A percentile compares a stretch with the other conserved stretches of the same genome.
Conservation (phyloP, 2,329 filamentous ascomycete species). For the Sporothrix dimorphospora region DNA sequence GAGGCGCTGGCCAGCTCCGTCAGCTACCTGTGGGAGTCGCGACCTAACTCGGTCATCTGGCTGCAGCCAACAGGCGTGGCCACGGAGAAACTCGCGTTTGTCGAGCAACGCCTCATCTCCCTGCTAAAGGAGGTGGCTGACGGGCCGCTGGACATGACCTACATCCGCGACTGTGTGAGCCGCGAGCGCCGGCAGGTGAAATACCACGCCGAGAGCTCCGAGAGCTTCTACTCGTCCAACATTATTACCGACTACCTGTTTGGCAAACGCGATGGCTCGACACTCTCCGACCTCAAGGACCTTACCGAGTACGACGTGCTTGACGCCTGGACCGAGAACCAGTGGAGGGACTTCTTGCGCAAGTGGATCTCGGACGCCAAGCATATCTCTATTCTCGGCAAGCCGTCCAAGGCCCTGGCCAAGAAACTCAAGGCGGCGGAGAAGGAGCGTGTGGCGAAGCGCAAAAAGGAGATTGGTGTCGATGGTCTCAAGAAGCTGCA, state of each 20-base stretch:
- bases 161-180: slow-evolving; percentile 84
- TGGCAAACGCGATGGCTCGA: slow-evolving; percentile 81
- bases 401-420: slow-evolving; percentile 79
- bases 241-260: slow-evolving; percentile 94
- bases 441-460: slow-evolving; percentile 73
- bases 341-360: slow-evolving; percentile 82
- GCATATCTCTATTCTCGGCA: slow-evolving; percentile 85
- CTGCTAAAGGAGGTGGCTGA: slow-evolving; percentile 79
- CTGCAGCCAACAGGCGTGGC: slow-evolving; percentile 85
- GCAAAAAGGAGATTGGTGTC: slow-evolving; percentile 78
- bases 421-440: slow-evolving; percentile 82
- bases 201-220: slow-evolving; percentile 79
- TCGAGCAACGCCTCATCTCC: slow-evolving; percentile 83
- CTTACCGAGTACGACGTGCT: slow-evolving; percentile 68
- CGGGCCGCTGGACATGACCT: slow-evolving; percentile 84
- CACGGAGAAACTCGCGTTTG: slow-evolving; percentile 79
- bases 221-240: slow-evolving; percentile 78
- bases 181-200: slow-evolving; percentile 81
- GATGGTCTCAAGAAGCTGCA: slow-evolving; percentile 77
- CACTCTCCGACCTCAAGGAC: slow-evolving; percentile 62
- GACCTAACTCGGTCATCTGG: slow-evolving; percentile 82
- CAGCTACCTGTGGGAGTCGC: slow-evolving; percentile 74
- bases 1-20: slow-evolving; percentile 90
- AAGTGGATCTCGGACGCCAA: slow-evolving; percentile 85
- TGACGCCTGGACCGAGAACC: slow-evolving; percentile 75